Base-by-base conservation (phyloP, 2,329 filamentous ascomycete species). In the Paracoccidioides lutzii region DNA sequence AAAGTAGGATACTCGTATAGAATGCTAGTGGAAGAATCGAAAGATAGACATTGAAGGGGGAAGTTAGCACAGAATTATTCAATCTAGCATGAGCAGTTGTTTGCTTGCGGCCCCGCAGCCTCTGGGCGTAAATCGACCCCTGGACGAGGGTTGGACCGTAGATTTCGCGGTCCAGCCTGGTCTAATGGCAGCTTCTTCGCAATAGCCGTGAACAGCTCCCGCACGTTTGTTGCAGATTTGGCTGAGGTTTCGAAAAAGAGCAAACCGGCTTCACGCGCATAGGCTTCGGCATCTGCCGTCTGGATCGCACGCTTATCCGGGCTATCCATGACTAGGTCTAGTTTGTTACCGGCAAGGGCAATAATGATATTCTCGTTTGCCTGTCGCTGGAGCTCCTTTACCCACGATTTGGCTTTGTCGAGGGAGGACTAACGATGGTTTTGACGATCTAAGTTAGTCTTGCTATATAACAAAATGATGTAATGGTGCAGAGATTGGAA, bases 341-440 rank as follows among this genome's bases (percentile, higher is more conserved):
- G 79, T 77, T 98, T 97, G 80, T 98, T 98, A 60, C 93, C 93
- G 54, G 91, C 93, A 45, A 98, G 83, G 49, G 93, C 93, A 68
- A 98, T 98, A 73, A 98, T 90, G 72, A 98, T 98, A 75, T 97
- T 97, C 75, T 98, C 93, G 77, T 97, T 98, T 60, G 94, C 93
- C 76, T 98, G 93, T 69, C 93, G 85, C 74, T 98, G 93, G 55
- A 98, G 83, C 72, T 98, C 93, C 76, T 97, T 97, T 58, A 98
- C 91, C 93, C 93, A 98, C 46, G 90, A 87, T 75, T 98, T 98
- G 64, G 94, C 94, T 79, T 98, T 98, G 75, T 98, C 94, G 67
- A 98, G 79, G 50, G 93, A 98, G 62, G 90, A 83, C 93, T 98
- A 56, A 15, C 12, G 33, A 22, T 14, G 62, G 90, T 83, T 93